Percentiles rank a stretch among this genome's conserved stretches.
Evolutionary conservation across 768 basidiomycete species (phyloP).

Genomic region (Hydnum rufescens): DNA sequence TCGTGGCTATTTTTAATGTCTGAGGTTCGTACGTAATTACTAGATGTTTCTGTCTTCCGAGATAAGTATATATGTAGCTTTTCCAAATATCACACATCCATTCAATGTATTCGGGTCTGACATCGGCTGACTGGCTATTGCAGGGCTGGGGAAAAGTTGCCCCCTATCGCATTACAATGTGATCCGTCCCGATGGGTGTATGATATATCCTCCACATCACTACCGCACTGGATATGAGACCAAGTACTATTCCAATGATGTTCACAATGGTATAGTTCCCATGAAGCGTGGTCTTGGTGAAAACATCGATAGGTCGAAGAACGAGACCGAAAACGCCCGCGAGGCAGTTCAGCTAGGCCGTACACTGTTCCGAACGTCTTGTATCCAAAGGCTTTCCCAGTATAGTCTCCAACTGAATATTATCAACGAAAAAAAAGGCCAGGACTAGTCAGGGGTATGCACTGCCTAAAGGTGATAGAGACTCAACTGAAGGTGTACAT

Average conservation of each 20-base stretch:
- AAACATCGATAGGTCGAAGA: conserved; percentile 19
- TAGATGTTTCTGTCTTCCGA: no score
- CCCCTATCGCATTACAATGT: no score
- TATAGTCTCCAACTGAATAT: conserved; percentile 12
- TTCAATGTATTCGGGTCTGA: no score
- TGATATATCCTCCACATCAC: conserved; percentile 10
- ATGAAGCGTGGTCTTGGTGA: conserved; percentile 16
- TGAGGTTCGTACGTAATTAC: no score
- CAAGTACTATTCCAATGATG: conserved; percentile 13
- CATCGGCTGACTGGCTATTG: no score
- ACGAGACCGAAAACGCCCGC: conserved; percentile 19
- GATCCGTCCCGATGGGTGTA: no score
- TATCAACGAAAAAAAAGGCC: neutral
- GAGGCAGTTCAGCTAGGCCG: conserved; percentile 19
- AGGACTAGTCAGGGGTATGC: conserved; percentile 4
- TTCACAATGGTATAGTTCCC: conserved; percentile 19
- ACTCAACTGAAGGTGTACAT: conserved; percentile 18
- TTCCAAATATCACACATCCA: no score
- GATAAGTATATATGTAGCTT: no score
- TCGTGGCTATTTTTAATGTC: no score
- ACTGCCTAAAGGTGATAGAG: conserved; percentile 1
- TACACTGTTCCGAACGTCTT: conserved; percentile 22
- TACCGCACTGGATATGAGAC: conserved; percentile 10
- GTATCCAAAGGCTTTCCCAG: conserved; percentile 16
- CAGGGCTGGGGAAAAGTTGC: no score